Conservation (phyloP, 345 rosid species). For the Salix exigua region DNA sequence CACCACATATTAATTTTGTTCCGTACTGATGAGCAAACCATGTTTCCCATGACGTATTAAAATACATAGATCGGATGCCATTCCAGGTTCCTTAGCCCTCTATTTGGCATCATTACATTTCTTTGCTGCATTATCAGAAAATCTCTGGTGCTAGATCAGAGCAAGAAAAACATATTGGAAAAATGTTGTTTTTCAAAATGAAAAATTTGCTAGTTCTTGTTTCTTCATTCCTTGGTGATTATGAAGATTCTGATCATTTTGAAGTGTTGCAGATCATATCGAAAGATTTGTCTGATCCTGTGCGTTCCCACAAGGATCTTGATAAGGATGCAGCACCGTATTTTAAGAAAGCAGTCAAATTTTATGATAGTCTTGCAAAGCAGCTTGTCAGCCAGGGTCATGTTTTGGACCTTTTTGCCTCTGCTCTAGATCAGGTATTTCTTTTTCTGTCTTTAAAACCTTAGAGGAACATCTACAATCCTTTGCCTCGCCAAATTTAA, state of each 20-base stretch:
- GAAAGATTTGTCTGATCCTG: slow-evolving; percentile 95
- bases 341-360: slow-evolving; percentile 91
- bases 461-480: not conserved
- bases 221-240: not conserved
- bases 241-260: slow-evolving; percentile 15
- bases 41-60: not conserved
- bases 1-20: not conserved
- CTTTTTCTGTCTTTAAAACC: slow-evolving; percentile 3
- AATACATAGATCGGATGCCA: not conserved
- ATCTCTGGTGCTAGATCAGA: not conserved
- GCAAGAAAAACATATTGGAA: not conserved
- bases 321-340: slow-evolving; percentile 99
- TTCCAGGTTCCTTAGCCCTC: not conserved
- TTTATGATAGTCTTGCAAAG: slow-evolving; percentile 81
- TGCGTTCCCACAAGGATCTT: slow-evolving; percentile 98
- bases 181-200: not conserved
- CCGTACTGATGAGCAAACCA: not conserved
- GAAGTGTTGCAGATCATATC: slow-evolving; percentile 71
- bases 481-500: not conserved
- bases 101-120: not conserved
- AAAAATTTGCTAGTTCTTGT: slow-evolving; percentile 5
- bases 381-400: slow-evolving; percentile 98
- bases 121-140: not conserved
- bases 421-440: slow-evolving; percentile 97
- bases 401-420: slow-evolving; percentile 92